Percentiles rank a stretch among this genome's conserved stretches.
Evolutionary conservation across 352 stramenopile genomes (phyloP).

Genomic region (Phytophthora pinifolia): DNA sequence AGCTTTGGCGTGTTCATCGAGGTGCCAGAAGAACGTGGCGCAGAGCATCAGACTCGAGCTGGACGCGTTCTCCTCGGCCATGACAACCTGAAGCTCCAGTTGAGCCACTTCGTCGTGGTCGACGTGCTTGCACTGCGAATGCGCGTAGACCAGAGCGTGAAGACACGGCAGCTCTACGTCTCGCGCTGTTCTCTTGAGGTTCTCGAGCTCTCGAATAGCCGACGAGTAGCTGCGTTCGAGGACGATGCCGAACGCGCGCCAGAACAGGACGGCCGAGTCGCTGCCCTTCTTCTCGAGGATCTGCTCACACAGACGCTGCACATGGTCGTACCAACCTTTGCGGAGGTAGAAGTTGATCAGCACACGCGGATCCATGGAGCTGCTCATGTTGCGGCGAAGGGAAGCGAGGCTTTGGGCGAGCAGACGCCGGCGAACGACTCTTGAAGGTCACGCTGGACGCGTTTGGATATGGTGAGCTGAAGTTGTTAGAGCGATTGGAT

Average conservation of each 20-base stretch:
- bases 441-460: slow-evolving; percentile 12
- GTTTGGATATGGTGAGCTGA: slow-evolving; percentile 23
- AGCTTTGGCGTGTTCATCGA: slow-evolving; percentile 60
- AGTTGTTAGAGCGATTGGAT: slow-evolving; percentile 14
- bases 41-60: slow-evolving; percentile 63
- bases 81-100: slow-evolving; percentile 75
- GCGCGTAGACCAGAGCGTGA: slow-evolving; percentile 75
- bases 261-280: slow-evolving; percentile 84
- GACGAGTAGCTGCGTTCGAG: slow-evolving; percentile 79
- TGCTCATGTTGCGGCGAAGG: slow-evolving; percentile 8
- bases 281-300: slow-evolving; percentile 81
- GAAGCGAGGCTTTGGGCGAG: not conserved
- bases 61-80: slow-evolving; percentile 70
- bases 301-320: slow-evolving; percentile 78
- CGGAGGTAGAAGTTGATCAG: slow-evolving; percentile 89
- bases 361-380: slow-evolving; percentile 56
- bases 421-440: slow-evolving; percentile 6
- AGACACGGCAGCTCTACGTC: slow-evolving; percentile 82
- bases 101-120: slow-evolving; percentile 81
- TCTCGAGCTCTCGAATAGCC: slow-evolving; percentile 85
- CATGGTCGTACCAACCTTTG: slow-evolving; percentile 87
- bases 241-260: slow-evolving; percentile 80
- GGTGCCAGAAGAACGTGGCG: slow-evolving; percentile 80
- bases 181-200: slow-evolving; percentile 66
- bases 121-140: slow-evolving; percentile 75